Conservation (phyloP, 169 alveolate genomes). For the Plasmodium falciparum region DNA sequence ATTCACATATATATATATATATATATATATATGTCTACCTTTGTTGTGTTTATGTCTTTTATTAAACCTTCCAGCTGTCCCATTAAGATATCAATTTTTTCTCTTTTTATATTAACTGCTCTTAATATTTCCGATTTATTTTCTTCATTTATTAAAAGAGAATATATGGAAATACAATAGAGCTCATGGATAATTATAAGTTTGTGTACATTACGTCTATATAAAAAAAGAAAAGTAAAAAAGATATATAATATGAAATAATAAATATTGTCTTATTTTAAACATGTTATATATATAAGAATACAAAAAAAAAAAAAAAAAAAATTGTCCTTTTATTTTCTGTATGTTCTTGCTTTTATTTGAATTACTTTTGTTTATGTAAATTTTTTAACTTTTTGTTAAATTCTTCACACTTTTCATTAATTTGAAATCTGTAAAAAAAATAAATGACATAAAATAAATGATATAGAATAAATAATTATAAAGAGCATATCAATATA, state of each 20-base stretch:
- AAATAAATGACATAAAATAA: not conserved
- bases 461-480: no score
- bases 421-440: conserved; percentile 41
- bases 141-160: conserved; percentile 58
- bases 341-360: not conserved
- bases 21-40: conserved; percentile 6
- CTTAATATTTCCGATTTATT: conserved; percentile 12
- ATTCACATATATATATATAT: not conserved
- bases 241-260: no score
- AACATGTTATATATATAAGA: no score
- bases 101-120: conserved; percentile 5
- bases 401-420: conserved; percentile 49
- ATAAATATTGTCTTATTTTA: no score
- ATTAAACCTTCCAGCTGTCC: conserved; percentile 2
- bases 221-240: not conserved
- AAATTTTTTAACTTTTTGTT: conserved; percentile 33
- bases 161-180: conserved; percentile 36
- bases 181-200: conserved; percentile 33
- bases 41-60: not conserved
- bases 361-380: conserved; percentile 35
- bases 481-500: not conserved
- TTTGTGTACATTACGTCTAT: conserved; percentile 35
- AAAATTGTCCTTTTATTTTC: not conserved
- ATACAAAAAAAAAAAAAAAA: no score
- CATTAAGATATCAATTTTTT: not conserved